Base-by-base conservation (phyloP, 371 early-diverging fungal genomes). In the Chytridium lagenaria region DNA sequence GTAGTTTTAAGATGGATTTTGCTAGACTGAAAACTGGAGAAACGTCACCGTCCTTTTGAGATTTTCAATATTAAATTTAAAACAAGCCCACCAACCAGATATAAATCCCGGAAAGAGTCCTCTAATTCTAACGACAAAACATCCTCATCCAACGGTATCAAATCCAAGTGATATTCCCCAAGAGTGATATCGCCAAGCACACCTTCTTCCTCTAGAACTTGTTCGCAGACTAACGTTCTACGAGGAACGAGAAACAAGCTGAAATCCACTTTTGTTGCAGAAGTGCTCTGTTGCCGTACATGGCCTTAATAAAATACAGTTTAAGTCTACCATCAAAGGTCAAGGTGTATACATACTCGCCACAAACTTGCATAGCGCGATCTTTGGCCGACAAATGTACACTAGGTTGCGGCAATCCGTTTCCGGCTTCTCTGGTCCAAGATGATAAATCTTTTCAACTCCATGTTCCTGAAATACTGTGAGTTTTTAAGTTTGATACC, bases 131-230 rank as follows among this genome's bases (percentile, higher is more conserved):
- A 84, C 28, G 95, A 94, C n/a, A 94, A 83, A 50, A 96, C 74
- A 78, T 98, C 96, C 50, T 90, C 90, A 71, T 95, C 98, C 72
- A 95, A 86, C 0, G 96, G 95, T 22, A 98, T 88, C 71, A 94
- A 82, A 71, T 96, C 97, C 85, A 98, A 80, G 52, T 92, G 91
- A 81, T 89, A 95, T 76, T 95, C 95, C 1, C 92, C 92, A 66
- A 96, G 82, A 0, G 89, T 85, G 12, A 96, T 69, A 75, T 93
- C 93, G 26, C 95, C 96, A 77, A 90, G 89, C 0, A 97, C 95
- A 1, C 95, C 96, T 59, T 91, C 91, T 61, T 96, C 94, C 81
- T 95, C 96, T 44, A 96, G 82, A 10, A 95, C 89, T 30, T 91
- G 88, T 73, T 96, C 94, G 78, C 95, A 94, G 3, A 95, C 80